Base-by-base conservation (phyloP, 306 rosid species). In the Cyamopsis tetragonoloba region DNA sequence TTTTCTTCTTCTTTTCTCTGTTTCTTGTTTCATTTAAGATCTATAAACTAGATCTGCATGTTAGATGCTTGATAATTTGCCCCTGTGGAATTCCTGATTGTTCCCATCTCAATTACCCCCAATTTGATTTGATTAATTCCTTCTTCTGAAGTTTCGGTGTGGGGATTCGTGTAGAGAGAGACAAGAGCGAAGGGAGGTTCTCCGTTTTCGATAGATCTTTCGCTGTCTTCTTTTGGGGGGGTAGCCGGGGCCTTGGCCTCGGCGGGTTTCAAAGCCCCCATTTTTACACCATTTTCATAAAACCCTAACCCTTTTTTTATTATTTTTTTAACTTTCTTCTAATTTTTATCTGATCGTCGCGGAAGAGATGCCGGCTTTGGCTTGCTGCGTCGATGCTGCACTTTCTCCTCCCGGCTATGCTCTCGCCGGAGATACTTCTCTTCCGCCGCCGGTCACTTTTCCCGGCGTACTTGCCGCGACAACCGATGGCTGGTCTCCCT, bases 171-270 rank as follows among this genome's bases (percentile, higher is more conserved):
- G 81, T 80, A 19, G 1, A 47, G 60, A 66, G 66, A 66, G 77
- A 62, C n/a, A 82, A 68, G 42, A 46, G 68, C 44, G 67, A 46
- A 75, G 35, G 89, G 72, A 81, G 30, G 2, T 51, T 71, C 74
- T 80, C 79, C 79, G 9, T 62, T 81, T 80, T 82, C 80, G 4
- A 72, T 75, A 66, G 82, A 81, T 79, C 77, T 34, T 23, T 80
- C 67, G 79, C 88, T 84, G 95, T 83, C 31, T 77, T 66, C 88
- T 80, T 84, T 82, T 88, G 95, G 55, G 95, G 95, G 97, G 97
- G 97, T 80, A 86, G 97, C 97, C 96, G 97, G 89, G 97, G 97
- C 97, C 84, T 84, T 87, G 87, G 97, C 97, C 97, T 88, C 97
- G 96, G 96, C 97, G 92, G 96, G 91, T 92, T 81, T 79, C 75